Conservation (phyloP, 371 early-diverging fungal species). For the Umbelopsis sp. region DNA sequence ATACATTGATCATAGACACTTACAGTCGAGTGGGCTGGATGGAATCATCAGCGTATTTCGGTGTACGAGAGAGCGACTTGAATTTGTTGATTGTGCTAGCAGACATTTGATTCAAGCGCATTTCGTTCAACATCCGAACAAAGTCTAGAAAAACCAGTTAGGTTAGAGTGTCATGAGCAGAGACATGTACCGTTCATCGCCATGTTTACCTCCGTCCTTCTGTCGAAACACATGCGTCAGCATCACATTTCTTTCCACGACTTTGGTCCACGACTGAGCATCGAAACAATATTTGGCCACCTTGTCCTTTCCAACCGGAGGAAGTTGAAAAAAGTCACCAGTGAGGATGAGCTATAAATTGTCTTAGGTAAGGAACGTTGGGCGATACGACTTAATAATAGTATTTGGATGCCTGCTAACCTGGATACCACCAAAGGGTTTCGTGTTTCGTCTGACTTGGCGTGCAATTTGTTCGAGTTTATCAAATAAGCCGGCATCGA, state of each 20-base stretch:
- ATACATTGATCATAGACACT: constrained; percentile 20
- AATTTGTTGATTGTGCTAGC: constrained; percentile 49
- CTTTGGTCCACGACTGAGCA: constrained; percentile 64
- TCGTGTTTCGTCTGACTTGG: constrained; percentile 38
- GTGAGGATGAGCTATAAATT: constrained; percentile 69
- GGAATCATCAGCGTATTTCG: constrained; percentile 49
- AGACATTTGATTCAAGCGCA: constrained; percentile 65
- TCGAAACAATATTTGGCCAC: constrained; percentile 74
- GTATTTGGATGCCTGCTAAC: constrained; percentile 28
- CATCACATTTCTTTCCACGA: constrained; percentile 51
- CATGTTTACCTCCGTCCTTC: constrained; percentile 53
- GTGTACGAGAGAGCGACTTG: constrained; percentile 53
- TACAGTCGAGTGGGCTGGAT: constrained; percentile 83
- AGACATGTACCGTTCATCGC: constrained; percentile 27
- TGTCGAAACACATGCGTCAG: constrained; percentile 62
- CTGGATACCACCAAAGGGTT: constrained; percentile 92
- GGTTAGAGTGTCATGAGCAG: background rate
- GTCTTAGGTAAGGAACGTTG: background rate
- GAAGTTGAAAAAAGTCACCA: constrained; percentile 94
- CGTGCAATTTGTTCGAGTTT: constrained; percentile 80
- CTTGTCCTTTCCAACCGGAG: constrained; percentile 67
- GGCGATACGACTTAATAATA: no score
- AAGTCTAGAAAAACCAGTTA: constrained; percentile 36
- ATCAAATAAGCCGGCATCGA: constrained; percentile 81
- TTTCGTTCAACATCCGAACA: constrained; percentile 67